Evolutionary conservation across 306 rosid species (phyloP), one percentile per base, ranked within the genome.

Genomic region (Phaseolus lunatus): DNA sequence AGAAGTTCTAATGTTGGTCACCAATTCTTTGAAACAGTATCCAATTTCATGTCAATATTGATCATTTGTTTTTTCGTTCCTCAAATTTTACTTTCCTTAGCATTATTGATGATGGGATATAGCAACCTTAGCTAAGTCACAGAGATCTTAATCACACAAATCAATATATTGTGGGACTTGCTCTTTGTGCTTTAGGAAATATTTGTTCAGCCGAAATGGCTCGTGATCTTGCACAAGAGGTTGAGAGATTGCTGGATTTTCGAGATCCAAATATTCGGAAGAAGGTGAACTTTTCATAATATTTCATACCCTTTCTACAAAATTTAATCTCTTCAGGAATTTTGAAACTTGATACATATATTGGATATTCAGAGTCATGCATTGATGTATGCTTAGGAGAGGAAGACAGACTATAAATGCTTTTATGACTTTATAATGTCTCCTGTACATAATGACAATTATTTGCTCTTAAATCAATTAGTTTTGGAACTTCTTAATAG

Each of bases 201-300:
- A 61, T 61, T 61, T 61, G 44, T 61, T 61, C 67, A 29, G 23
- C 44, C 3, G 67, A 61, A 61, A 61, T 94, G 97, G 97, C 98
- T 78, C 97, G 97, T 89, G 98, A 92, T 89, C 98, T 94, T 84
- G 98, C 98, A 67, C 93, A 97, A 10, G 97, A 94, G 88, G 93
- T 94, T 70, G 98, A 92, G 83, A 90, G 97, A 59, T 80, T 94
- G 83, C 86, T 94, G 84, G 95, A 94, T 83, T 94, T 92, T 85
- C 88, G 98, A 58, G 98, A 92, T 81, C 97, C 97, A 49, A 94
- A 94, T 85, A 92, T 92, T 78, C 88, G 98, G 85, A 94, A 94
- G 84, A 94, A 94, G 85, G 98, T 94, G 62, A 84, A 14, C 9
- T 76, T 72, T 73, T 65, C 76, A 22, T 48, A 71, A 70, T 62